Evolutionary conservation across 2,329 filamentous ascomycete species (phyloP).

Genomic region (Penicillium sp.): DNA sequence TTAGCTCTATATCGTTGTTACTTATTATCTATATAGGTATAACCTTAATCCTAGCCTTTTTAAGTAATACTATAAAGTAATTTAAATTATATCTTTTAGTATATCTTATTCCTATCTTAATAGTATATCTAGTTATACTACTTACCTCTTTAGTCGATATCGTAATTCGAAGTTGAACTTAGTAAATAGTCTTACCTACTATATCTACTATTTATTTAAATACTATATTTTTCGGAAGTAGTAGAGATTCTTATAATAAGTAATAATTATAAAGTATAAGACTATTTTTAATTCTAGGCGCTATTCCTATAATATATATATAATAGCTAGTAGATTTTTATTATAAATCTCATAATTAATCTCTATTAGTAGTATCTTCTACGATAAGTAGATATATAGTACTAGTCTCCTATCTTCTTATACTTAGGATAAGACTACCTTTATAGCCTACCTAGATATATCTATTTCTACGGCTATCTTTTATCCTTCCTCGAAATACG

Average conservation of each 20-base stretch:
- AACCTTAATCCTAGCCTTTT: no score
- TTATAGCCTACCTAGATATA: neutral
- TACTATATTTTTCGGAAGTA: neutral
- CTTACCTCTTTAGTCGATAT: no score
- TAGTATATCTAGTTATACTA: no score
- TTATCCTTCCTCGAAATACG: neutral
- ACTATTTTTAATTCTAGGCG: no score
- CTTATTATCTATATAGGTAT: no score
- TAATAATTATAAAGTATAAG: constrained; percentile 1
- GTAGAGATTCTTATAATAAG: constrained; percentile 7
- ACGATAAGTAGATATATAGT: neutral
- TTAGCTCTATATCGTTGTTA: no score
- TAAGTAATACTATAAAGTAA: no score
- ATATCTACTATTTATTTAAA: no score
- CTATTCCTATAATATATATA: neutral
- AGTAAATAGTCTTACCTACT: no score
- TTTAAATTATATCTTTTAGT: no score
- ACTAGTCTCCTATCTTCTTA: neutral
- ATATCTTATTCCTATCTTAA: no score
- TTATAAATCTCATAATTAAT: constrained; percentile 4
- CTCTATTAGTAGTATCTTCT: neutral
- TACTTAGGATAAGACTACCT: constrained; percentile 2
- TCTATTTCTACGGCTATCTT: neutral
- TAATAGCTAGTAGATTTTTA: constrained; percentile 6
- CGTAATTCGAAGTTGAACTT: no score